These are phyloP conservation scores for Aspergillus steynii DNA, from an alignment of 495 filamentous ascomycete genomes.

Conservation along the genomic window DNA sequence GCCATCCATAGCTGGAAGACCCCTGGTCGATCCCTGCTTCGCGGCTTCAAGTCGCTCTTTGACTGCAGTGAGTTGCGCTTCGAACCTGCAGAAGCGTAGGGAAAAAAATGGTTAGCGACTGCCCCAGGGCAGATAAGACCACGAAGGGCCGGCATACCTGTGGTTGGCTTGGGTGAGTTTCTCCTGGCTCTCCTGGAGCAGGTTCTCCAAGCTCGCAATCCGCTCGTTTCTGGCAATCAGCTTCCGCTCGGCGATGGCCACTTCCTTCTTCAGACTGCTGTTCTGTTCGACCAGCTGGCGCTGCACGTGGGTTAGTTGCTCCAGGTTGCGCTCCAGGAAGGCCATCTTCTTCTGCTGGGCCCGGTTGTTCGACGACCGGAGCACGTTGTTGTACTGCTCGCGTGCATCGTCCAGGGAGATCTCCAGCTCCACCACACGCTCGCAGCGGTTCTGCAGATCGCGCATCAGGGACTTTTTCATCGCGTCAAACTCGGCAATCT, in stretches of 20 bases:
- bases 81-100: conserved; percentile 64
- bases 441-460: conserved; percentile 96
- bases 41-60: conserved; percentile 97
- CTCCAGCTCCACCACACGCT: conserved; percentile 95
- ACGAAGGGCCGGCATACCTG: conserved; percentile 60
- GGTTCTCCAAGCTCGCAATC: conserved; percentile 84
- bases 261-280: conserved; percentile 93
- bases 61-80: conserved; percentile 92
- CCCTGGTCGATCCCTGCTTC: conserved; percentile 83
- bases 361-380: conserved; percentile 92
- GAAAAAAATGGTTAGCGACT: conserved; percentile 8
- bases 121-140: neutral
- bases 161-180: conserved; percentile 95
- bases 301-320: conserved; percentile 96
- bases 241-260: conserved; percentile 96
- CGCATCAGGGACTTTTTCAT: conserved; percentile 99
- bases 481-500: conserved; percentile 95
- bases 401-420: conserved; percentile 95
- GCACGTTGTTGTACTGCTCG: conserved; percentile 98
- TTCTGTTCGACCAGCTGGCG: conserved; percentile 98
- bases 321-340: conserved; percentile 95
- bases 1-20: conserved; percentile 64
- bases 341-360: conserved; percentile 99
- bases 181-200: conserved; percentile 96
- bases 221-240: conserved; percentile 95